Evolutionary conservation across 2,329 filamentous ascomycete species (phyloP), one percentile per base, ranked within the genome.

Genomic region (Colletotrichum sublineola): DNA sequence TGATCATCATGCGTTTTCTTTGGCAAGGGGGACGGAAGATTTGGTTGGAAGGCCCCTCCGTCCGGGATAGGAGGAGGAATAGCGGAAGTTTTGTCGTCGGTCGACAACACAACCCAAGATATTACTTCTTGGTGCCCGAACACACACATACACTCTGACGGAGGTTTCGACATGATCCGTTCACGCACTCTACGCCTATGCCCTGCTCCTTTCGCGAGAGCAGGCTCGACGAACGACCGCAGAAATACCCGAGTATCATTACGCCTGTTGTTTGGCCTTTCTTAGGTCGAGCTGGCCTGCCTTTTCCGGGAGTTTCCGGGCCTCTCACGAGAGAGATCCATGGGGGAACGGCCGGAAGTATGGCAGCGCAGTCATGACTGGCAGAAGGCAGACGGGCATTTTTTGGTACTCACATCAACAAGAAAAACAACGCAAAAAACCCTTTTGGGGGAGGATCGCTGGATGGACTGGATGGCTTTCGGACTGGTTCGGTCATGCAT

Each of bases 341-440:
- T 1, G 20, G n/a, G 11, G 55, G 7, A 4, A 24, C 20, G 20
- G 20, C 42, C 9, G n/a, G 36, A 38, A 6, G 33, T 15, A 11
- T n/a, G 31, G 18, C 5, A 38, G 36, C 33, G 48, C 29, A 55
- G n/a, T 29, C 5, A 29, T 42, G 52, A 40, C 64, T 72, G 14
- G n/a, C 36, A 31, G 50, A 64, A 33, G 44, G 42, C 50, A 29
- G 55, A 33, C 60, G 46, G 50, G n/a, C 46, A 38, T 38, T 40
- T 70, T 48, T 70, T 64, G 67, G 42, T 50, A 55, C 60, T 73
- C 70, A 73, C 71, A 75, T 64, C 63, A 55, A 68, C 67, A 68
- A 67, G 66, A 74, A 75, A 75, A 74, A 74, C 38, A 72, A 69
- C 57, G 56, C 33, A 68, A 74, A 75, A 75, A 74, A 60, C 36